Conservation (phyloP, 2,329 filamentous ascomycete species). For the Cadophora sp. region DNA sequence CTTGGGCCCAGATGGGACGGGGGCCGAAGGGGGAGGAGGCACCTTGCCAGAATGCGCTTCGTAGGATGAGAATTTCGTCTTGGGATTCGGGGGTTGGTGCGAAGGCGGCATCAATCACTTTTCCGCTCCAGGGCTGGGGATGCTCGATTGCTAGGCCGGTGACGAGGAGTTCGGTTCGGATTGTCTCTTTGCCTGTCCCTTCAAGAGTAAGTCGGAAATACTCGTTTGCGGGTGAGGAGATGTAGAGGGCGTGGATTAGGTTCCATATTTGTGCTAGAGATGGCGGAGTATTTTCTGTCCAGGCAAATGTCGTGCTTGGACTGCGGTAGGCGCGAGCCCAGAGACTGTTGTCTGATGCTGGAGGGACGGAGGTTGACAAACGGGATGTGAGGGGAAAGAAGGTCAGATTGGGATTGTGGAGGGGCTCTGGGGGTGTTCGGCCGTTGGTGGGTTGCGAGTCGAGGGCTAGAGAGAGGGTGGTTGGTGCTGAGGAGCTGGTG, state of each 20-base stretch:
- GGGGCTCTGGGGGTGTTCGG: conserved; percentile 32
- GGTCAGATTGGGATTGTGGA: conserved; percentile 42
- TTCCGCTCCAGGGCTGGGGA: conserved; percentile 27
- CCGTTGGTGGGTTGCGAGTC: conserved; percentile 24
- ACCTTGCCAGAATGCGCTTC: conserved; percentile 72
- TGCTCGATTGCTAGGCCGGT: conserved; percentile 37
- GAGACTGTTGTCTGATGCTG: conserved; percentile 46
- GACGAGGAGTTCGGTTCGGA: conserved; percentile 43
- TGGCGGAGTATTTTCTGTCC: conserved; percentile 42
- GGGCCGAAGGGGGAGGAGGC: conserved; percentile 71
- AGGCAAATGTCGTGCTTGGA: conserved; percentile 44
- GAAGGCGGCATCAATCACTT: not conserved
- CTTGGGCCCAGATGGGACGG: conserved; percentile 62
- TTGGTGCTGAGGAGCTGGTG: conserved; percentile 13
- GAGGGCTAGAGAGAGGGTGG: conserved; percentile 25
- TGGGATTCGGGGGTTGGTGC: not conserved
- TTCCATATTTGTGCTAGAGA: conserved; percentile 49
- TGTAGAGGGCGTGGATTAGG: conserved; percentile 47
- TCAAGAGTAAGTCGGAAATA: conserved; percentile 45
- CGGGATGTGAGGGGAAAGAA: conserved; percentile 40
- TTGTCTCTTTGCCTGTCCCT: conserved; percentile 40
- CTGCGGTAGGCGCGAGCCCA: conserved; percentile 46
- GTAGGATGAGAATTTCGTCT: conserved; percentile 54
- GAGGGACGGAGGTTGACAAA: conserved; percentile 31
- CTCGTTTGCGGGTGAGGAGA: conserved; percentile 43